A percentile compares a stretch with the other conserved stretches of the same genome.
phyloP scores from a whole-genome alignment of 2,329 filamentous ascomycete species.

The Davidsoniella australis region DNA sequence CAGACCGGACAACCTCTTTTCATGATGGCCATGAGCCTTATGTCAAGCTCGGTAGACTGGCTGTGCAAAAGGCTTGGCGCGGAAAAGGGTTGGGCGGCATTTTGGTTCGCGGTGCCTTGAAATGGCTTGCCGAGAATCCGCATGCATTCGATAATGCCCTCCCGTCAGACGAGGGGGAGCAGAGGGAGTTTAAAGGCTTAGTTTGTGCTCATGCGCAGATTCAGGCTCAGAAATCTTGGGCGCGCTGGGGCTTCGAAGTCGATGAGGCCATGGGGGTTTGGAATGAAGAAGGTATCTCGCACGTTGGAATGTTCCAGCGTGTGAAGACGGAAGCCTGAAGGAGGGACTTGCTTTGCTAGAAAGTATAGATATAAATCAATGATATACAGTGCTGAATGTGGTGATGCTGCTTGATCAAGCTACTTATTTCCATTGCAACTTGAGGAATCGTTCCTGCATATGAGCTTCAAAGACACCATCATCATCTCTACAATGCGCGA shows the following conservation, averaged over 20 bases:
- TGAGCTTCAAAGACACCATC: constrained; percentile 27
- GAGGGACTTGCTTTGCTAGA: not conserved
- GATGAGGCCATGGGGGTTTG: constrained; percentile 62
- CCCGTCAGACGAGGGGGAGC: constrained; percentile 24
- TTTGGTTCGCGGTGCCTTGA: constrained; percentile 48
- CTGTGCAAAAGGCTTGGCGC: constrained; percentile 49
- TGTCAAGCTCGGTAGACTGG: constrained; percentile 65
- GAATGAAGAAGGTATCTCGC: constrained; percentile 69
- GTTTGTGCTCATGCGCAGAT: constrained; percentile 68
- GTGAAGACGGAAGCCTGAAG: constrained; percentile 20
- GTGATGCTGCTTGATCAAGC: not conserved
- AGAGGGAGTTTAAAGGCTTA: constrained; percentile 43
- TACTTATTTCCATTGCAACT: constrained; percentile 19
- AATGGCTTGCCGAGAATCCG: constrained; percentile 49
- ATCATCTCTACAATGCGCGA: constrained; percentile 43
- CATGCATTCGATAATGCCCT: constrained; percentile 25
- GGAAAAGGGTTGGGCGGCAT: constrained; percentile 45
- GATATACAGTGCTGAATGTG: not conserved
- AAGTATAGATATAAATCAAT: not conserved
- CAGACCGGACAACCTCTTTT: constrained; percentile 31
- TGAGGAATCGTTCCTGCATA: constrained; percentile 28
- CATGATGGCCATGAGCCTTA: constrained; percentile 55
- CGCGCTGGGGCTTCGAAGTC: constrained; percentile 51
- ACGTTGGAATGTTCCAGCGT: constrained; percentile 64
- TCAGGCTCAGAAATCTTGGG: constrained; percentile 46